Evolutionary conservation across 2,329 filamentous ascomycete genomes (phyloP), one percentile per base, ranked within the genome.

Genomic region (Cladosporium colombiae): DNA sequence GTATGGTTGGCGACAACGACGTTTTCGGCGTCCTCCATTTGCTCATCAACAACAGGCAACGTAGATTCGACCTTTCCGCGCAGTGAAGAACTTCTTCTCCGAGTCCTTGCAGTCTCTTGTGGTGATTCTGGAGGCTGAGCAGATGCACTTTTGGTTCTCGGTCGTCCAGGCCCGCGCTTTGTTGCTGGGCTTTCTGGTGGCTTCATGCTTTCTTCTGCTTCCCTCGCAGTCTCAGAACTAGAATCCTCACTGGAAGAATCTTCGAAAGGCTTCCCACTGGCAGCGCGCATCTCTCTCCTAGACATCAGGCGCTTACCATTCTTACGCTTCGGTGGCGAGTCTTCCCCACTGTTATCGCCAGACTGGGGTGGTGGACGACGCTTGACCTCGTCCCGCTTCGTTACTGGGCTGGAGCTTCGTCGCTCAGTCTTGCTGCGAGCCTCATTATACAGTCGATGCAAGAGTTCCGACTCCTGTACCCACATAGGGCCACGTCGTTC

Each of bases 401-500:
- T 72, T 27, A 77, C 72, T 25, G 76, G 76, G 66, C 75, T 78
- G 14, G 74, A 76, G 62, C 74, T 77, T 25, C 72, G 70, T 59
- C 73, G 69, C 16, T 68, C 68, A 46, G 67, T 68, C 46, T 44
- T 37, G 60, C 59, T 65, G 65, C 66, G 25, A 56, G 67, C 65
- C 33, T 86, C 85, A 65, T 93, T 89, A 70, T 88, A 93, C 3
- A 90, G 87, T 46, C 88, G 85, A 76, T 93, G 93, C 58, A 99
- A 78, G 64, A 96, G 81, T 52, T 92, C 86, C 69, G 91, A 89
- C 76, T 99, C 95, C 68, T 94, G 89, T 75, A 94, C 89, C 92
- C 93, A 97, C 67, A 92, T 90, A 8, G 93, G 91, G 0, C 95
- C 94, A 70, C 89, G 88, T 49, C 92, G 88, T 57, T 92, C 88